Evolutionary conservation across 768 basidiomycete species (phyloP).

Genomic region (Termitomyces titanicus): DNA sequence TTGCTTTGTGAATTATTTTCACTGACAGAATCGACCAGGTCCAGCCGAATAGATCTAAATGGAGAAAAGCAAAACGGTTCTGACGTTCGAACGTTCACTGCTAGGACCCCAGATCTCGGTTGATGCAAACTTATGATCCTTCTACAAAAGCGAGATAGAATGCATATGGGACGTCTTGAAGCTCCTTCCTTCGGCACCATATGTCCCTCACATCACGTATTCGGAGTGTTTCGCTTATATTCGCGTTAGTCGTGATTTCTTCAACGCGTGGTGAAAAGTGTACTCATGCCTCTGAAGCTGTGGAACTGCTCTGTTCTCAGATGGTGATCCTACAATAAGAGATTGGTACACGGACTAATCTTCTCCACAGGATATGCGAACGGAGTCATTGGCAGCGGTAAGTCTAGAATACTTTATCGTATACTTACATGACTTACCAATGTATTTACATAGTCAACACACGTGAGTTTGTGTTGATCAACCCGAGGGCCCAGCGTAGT

Average conservation of each 20-base stretch:
- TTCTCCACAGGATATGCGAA: conserved; percentile 67
- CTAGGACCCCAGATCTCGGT: not conserved
- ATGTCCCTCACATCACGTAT: conserved; percentile 26
- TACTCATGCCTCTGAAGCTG: conserved; percentile 43
- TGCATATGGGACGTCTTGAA: not conserved
- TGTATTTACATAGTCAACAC: conserved; percentile 43
- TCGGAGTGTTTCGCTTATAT: conserved; percentile 73
- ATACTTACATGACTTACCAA: not conserved
- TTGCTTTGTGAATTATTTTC: no score
- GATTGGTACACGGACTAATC: not conserved
- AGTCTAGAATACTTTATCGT: conserved; percentile 22
- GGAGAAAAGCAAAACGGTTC: no score
- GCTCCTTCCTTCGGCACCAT: conserved; percentile 4
- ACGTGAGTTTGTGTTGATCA: conserved; percentile 34
- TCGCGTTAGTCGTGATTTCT: conserved; percentile 54
- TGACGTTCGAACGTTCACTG: no score
- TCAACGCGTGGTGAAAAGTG: not conserved
- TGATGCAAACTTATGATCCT: not conserved
- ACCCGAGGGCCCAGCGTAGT: not conserved
- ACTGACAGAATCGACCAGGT: no score
- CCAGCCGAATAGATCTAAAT: no score
- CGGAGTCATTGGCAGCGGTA: conserved; percentile 73
- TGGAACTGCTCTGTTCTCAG: conserved; percentile 85
- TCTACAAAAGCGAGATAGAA: conserved; percentile 2
- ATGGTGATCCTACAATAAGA: conserved; percentile 43